These are phyloP conservation scores for Hanseniaspora taiwanica DNA, from an alignment of 805 yeast genomes.

Conservation along the genomic window DNA sequence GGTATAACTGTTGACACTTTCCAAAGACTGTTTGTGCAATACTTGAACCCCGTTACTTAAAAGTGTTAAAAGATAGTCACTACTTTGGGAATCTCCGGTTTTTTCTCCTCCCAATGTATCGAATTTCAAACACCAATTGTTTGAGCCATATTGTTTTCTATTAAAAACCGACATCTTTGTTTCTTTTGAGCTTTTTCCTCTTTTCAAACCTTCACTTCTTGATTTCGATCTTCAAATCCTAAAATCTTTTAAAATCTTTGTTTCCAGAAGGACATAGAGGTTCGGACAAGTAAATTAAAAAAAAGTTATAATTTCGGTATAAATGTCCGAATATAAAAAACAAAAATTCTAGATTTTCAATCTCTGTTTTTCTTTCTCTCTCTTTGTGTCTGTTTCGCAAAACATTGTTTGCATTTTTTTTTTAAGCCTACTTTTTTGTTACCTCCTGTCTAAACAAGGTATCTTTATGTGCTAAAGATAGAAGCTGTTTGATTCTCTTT, in stretches of 20 bases:
- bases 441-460: too few relatives aligned
- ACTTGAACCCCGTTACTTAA: slow-evolving; percentile 21
- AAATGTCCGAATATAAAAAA: too few relatives aligned
- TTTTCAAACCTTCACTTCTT: too few relatives aligned
- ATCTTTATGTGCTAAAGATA: too few relatives aligned
- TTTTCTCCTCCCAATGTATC: slow-evolving; percentile 15
- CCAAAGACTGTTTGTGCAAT: slow-evolving; percentile 16
- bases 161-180: slow-evolving; percentile 3
- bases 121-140: slow-evolving; percentile 20
- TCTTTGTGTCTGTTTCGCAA: background rate
- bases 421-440: too few relatives aligned
- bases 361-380: background rate
- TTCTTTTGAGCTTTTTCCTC: background rate
- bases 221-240: too few relatives aligned
- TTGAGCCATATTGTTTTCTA: slow-evolving; percentile 12
- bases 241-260: too few relatives aligned
- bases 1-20: slow-evolving; percentile 2
- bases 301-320: background rate
- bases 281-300: background rate
- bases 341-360: too few relatives aligned
- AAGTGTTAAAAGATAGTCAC: slow-evolving; percentile 15
- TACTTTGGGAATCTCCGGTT: background rate
- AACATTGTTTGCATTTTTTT: too few relatives aligned
- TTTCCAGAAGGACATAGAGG: too few relatives aligned
- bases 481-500: too few relatives aligned